A percentile compares a stretch with the other conserved stretches of the same genome.
Evolutionary conservation across 345 rosid genomes (phyloP).

Genomic region (Gossypium australe): DNA sequence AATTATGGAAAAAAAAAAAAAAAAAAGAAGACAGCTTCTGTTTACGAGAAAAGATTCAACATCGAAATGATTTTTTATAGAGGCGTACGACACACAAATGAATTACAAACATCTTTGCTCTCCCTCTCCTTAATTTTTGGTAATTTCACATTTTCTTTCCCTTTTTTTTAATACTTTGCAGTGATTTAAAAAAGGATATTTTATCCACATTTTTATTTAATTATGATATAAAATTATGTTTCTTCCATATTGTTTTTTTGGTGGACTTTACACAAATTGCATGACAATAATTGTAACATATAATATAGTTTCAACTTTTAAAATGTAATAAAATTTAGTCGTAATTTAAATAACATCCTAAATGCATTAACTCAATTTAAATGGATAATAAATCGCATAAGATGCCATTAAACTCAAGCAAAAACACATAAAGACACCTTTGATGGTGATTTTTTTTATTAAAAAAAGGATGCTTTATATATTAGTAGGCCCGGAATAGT

Average conservation of each 20-base stretch:
- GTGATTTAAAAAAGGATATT: not conserved
- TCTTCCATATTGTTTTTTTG: too few species aligned
- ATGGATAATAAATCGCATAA: not conserved
- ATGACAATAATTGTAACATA: too few species aligned
- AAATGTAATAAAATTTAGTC: too few species aligned
- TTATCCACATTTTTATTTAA: not conserved
- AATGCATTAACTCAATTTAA: not conserved
- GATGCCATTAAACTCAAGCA: not conserved
- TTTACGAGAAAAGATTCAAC: not conserved
- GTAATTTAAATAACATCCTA: too few species aligned
- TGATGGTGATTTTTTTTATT: not conserved
- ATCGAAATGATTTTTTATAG: not conserved
- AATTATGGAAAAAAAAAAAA: too few species aligned
- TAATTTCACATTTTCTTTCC: not conserved
- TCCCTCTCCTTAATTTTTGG: conserved; percentile 19
- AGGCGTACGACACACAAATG: not conserved
- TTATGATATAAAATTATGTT: not conserved
- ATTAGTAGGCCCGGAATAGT: conserved; percentile 1
- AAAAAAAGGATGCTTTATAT: not conserved
- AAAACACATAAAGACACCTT: not conserved
- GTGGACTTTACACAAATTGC: too few species aligned
- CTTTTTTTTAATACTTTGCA: not conserved
- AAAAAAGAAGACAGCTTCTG: not conserved
- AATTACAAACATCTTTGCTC: not conserved
- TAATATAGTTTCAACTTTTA: too few species aligned